A percentile compares a stretch with the other conserved stretches of the same genome.
Evolutionary conservation across 495 filamentous ascomycete species (phyloP).

Genomic region (Geopyxis carbonaria): DNA sequence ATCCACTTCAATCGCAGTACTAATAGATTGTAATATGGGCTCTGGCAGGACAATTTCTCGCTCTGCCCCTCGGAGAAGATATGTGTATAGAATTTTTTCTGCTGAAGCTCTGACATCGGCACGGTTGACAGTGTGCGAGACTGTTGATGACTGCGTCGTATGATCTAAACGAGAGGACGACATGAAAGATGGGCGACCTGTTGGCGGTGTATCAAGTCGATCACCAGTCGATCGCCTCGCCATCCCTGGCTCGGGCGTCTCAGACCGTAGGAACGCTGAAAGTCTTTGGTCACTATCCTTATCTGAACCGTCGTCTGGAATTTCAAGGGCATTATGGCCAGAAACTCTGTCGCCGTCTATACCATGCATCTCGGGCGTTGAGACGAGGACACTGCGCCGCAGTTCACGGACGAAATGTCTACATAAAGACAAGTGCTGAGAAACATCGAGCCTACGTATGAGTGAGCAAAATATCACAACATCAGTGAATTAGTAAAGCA

Average conservation of each 20-base stretch:
- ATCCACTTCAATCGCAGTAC: constrained; percentile 66
- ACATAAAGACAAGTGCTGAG: constrained; percentile 95
- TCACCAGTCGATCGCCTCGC: constrained; percentile 32
- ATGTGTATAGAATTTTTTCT: constrained; percentile 95
- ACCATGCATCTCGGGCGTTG: constrained; percentile 81
- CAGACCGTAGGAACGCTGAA: constrained; percentile 61
- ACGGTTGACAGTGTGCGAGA: constrained; percentile 65
- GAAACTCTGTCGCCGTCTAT: constrained; percentile 66
- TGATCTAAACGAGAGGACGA: constrained; percentile 32
- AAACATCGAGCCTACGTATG: constrained; percentile 77
- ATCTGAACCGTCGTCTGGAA: constrained; percentile 38
- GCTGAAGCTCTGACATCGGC: constrained; percentile 81
- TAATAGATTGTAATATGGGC: constrained; percentile 64
- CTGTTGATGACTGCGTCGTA: constrained; percentile 52
- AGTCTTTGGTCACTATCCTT: constrained; percentile 64
- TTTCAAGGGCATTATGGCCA: constrained; percentile 53
- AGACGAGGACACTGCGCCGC: constrained; percentile 77
- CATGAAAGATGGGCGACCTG: constrained; percentile 23
- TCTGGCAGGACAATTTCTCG: constrained; percentile 87
- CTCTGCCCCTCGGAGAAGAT: constrained; percentile 77
- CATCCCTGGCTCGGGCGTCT: constrained; percentile 36
- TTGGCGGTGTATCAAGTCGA: constrained; percentile 34
- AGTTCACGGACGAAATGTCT: constrained; percentile 94
- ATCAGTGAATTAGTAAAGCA: constrained; percentile 10
- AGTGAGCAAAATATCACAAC: background rate